Conservation (phyloP, 257 asterid species). For the Solanum bulbocastanum region DNA sequence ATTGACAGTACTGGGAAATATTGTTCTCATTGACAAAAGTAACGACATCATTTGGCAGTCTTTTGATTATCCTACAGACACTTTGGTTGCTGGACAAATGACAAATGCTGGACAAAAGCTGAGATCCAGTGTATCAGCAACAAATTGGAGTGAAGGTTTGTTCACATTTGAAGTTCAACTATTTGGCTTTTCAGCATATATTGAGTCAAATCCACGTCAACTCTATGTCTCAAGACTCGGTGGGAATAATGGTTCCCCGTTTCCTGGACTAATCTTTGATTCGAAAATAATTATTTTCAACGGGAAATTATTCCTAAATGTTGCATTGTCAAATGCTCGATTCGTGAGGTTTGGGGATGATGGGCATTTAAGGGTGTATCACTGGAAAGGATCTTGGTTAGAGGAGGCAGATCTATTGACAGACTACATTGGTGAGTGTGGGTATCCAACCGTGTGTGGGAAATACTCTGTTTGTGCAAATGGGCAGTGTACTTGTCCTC, state of each 20-base stretch:
- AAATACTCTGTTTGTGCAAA: constrained; percentile 4
- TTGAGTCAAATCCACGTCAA: not conserved
- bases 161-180: not conserved
- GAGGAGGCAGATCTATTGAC: not conserved
- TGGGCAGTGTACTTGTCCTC: constrained; percentile 5
- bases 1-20: not conserved
- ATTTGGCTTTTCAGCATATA: not conserved
- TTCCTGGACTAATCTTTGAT: too few relatives aligned
- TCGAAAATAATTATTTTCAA: too few relatives aligned
- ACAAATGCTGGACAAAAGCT: not conserved
- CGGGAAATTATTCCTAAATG: too few relatives aligned
- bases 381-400: not conserved
- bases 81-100: not conserved
- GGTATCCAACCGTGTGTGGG: constrained; percentile 5
- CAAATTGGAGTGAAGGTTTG: not conserved
- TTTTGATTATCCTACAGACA: not conserved
- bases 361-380: constrained; percentile 4
- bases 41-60: not conserved
- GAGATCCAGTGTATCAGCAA: not conserved
- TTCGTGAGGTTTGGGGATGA: not conserved
- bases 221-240: not conserved
- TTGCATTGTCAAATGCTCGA: too few relatives aligned
- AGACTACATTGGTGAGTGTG: not conserved
- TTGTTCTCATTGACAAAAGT: not conserved
- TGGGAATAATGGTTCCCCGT: too few relatives aligned